Percentiles rank a stretch among this genome's conserved stretches.
Evolutionary conservation across 2,329 filamentous ascomycete species (phyloP).

Genomic region (Aspergillus neoniger): DNA sequence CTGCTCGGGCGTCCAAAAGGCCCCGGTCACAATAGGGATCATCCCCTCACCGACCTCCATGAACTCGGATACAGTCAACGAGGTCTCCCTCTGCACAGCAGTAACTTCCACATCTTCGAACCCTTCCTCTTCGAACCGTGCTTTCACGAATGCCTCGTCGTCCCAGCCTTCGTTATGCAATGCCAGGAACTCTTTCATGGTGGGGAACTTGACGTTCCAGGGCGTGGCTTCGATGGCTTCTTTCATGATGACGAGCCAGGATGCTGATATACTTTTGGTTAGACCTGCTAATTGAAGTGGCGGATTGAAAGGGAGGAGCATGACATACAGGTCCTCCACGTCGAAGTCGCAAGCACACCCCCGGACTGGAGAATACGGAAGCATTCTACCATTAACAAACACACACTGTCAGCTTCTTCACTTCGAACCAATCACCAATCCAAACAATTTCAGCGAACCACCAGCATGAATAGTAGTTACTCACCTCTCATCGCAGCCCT

Average conservation of each 20-base stretch:
- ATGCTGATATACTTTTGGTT: constrained; percentile 15
- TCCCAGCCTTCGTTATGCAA: constrained; percentile 28
- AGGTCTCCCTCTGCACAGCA: constrained; percentile 16
- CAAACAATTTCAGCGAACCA: no score
- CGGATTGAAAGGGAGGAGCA: background rate
- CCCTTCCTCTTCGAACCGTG: constrained; percentile 24
- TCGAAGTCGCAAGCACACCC: constrained; percentile 37
- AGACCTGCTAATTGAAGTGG: background rate
- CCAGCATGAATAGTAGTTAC: background rate
- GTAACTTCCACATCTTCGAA: constrained; percentile 29
- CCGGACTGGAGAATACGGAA: constrained; percentile 38
- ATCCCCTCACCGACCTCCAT: constrained; percentile 26
- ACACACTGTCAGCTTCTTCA: background rate
- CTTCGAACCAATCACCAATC: no score
- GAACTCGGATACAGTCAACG: constrained; percentile 21
- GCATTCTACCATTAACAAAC: constrained; percentile 25
- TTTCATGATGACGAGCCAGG: constrained; percentile 31
- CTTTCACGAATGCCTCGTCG: constrained; percentile 23
- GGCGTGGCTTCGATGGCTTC: constrained; percentile 30
- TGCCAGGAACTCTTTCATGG: constrained; percentile 21
- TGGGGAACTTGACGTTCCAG: constrained; percentile 29
- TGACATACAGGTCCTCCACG: constrained; percentile 37
- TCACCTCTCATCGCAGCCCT: constrained; percentile 41
- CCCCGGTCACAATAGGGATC: constrained; percentile 23
- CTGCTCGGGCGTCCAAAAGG: constrained; percentile 34